phyloP scores from a whole-genome alignment of 1,284 basidiomycete genomes.

The Ganoderma sinense region DNA sequence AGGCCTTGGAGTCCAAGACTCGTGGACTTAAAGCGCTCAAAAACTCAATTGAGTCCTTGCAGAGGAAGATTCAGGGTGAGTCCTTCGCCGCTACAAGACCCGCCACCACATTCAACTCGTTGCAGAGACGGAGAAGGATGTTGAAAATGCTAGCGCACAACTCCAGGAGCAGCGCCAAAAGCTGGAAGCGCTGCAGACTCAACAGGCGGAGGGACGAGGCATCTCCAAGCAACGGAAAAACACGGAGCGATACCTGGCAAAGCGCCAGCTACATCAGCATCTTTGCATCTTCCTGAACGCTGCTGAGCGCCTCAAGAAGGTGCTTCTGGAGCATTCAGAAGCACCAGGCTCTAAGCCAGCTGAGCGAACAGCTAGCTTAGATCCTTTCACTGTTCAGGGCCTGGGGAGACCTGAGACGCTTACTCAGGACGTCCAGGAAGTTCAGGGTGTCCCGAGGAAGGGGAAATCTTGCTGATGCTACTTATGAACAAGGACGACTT shows the following conservation, averaged over 20 bases:
- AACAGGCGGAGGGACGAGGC: constrained; percentile 84
- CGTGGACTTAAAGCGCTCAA: constrained; percentile 76
- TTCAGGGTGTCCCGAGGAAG: no score
- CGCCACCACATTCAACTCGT: neutral
- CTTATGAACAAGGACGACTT: constrained; percentile 88
- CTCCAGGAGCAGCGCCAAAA: constrained; percentile 71
- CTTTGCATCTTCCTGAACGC: no score
- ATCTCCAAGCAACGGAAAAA: constrained; percentile 94
- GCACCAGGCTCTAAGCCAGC: no score
- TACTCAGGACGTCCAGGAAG: no score
- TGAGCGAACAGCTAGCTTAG: no score
- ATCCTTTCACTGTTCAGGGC: no score
- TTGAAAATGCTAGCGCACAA: constrained; percentile 70
- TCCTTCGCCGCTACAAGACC: neutral
- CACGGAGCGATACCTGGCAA: constrained; percentile 93
- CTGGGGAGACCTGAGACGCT: no score
- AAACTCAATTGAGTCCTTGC: constrained; percentile 69
- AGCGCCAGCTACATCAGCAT: no score
- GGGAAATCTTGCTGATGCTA: no score
- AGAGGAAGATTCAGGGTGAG: constrained; percentile 72
- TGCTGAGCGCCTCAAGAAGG: no score
- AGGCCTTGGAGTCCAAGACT: constrained; percentile 72
- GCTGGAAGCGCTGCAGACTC: constrained; percentile 81
- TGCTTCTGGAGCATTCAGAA: no score
- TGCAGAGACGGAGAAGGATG: constrained; percentile 73